Base-by-base conservation (phyloP, 106 monocot genomes). In the Acorus gramineus region DNA sequence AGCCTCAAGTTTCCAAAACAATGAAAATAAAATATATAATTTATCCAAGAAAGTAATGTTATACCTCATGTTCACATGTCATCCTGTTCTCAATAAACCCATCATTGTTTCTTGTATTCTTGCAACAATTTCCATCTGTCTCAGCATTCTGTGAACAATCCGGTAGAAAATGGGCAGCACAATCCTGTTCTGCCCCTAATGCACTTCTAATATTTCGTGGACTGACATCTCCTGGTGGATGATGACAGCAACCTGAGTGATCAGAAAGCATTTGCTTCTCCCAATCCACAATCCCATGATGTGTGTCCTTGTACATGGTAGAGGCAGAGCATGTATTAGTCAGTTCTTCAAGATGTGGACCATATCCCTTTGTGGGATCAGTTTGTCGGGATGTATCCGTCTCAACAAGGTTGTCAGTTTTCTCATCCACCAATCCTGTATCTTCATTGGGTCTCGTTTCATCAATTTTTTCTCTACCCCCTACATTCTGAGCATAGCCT, bases 51-150 rank as follows among this genome's bases (percentile, higher is more conserved):
- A 4, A 7, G 12, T 42, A 49, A 62, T 48, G 44, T n/a, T 42
- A 45, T 63, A 77, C 77, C 70, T 77, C 77, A 56, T 61, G 73
- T 59, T 64, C 65, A 69, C 46, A 60, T 47, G 49, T 14, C 68
- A 45, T 67, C 57, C 65, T 62, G 58, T 69, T 59, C 13, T 42
- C 64, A 60, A 60, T 28, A 53, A 57, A 57, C 57, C 55, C 47
- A 64, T 55, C 45, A 3, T 10, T 14, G 2, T 44, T 49, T 52
- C 13, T 60, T 50, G 60, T 47, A 47, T 42, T 48, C n/a, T 59
- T 47, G 52, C 10, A 43, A 53, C 46, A 49, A 46, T 57, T 44
- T 10, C 59, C n/a, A 52, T 50, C 68, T 56, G 11, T 49, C 46
- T 73, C 52, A 44, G 49, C 44, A 50, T 60, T 53, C 64, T 60